These are phyloP conservation scores for Rhizopogon vesiculosus DNA, from an alignment of 768 basidiomycete genomes.

Conservation along the genomic window DNA sequence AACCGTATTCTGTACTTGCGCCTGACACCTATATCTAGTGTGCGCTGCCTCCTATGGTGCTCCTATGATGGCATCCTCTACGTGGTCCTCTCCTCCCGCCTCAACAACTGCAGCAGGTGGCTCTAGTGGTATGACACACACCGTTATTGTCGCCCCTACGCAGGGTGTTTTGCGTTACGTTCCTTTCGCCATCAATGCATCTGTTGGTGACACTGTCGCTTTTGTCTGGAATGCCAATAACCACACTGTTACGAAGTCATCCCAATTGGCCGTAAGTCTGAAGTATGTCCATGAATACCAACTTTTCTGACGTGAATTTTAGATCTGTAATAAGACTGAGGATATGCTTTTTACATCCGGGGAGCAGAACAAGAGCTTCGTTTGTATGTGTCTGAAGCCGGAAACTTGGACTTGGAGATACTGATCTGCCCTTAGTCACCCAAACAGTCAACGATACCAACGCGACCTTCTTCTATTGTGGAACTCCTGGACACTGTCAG, in stretches of 20 bases:
- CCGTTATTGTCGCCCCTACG: constrained; percentile 73
- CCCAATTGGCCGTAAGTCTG: constrained; percentile 35
- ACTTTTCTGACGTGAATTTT: not conserved
- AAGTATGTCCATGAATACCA: not conserved
- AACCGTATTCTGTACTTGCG: not conserved
- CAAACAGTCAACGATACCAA: constrained; percentile 71
- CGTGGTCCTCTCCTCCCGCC: constrained; percentile 13
- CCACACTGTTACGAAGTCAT: constrained; percentile 83
- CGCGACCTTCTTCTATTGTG: constrained; percentile 75
- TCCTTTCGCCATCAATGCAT: constrained; percentile 71
- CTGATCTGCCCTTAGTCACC: constrained; percentile 42
- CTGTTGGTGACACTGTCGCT: constrained; percentile 70
- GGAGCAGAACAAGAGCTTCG: constrained; percentile 54
- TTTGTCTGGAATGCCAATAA: constrained; percentile 77
- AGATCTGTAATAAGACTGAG: constrained; percentile 68
- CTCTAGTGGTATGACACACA: constrained; percentile 60
- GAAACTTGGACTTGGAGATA: not conserved
- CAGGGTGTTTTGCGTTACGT: constrained; percentile 73
- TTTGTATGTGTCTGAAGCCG: constrained; percentile 39
- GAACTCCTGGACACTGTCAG: constrained; percentile 62
- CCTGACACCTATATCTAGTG: constrained; percentile 34
- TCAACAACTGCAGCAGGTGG: constrained; percentile 23
- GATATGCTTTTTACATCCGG: constrained; percentile 63
- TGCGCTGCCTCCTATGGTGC: constrained; percentile 59
- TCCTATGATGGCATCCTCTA: constrained; percentile 22